Evolutionary conservation across 441 rosid species (phyloP).

Genomic region (Daphne laureola): DNA sequence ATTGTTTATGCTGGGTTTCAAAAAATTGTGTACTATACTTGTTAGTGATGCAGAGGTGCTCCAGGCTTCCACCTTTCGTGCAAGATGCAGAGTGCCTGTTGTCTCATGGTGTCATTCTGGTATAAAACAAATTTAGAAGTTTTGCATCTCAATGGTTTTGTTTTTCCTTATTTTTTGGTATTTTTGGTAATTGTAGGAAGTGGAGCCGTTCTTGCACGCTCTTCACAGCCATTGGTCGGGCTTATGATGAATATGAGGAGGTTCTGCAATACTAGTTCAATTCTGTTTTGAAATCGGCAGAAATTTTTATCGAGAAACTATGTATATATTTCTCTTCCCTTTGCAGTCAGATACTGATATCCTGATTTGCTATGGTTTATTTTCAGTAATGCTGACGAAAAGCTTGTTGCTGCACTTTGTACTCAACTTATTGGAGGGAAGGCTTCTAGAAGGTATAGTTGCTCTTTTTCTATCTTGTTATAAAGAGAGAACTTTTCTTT

Average conservation of each 20-base stretch:
- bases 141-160: conserved; percentile 1
- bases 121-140: conserved; percentile 24
- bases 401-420: conserved; percentile 92
- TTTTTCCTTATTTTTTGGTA: conserved; percentile 9
- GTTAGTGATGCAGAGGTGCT: conserved; percentile 79
- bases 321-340: conserved; percentile 3
- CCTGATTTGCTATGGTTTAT: conserved; percentile 5
- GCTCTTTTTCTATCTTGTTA: conserved; percentile 8
- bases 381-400: conserved; percentile 87
- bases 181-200: conserved; percentile 32
- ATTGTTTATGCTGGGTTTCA: conserved; percentile 9
- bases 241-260: conserved; percentile 98
- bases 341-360: conserved; percentile 12
- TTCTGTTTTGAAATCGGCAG: background rate
- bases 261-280: conserved; percentile 24
- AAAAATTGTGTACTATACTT: conserved; percentile 20
- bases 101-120: conserved; percentile 97
- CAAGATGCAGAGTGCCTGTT: conserved; percentile 83
- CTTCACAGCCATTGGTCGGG: conserved; percentile 97
- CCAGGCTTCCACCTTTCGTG: conserved; percentile 90
- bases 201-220: conserved; percentile 98
- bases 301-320: background rate
- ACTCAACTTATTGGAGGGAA: conserved; percentile 45
- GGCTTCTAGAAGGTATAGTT: conserved; percentile 47
- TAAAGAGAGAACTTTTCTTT: background rate